Evolutionary conservation across 257 asterid genomes (phyloP).

Genomic region (Solanum bulbocastanum): DNA sequence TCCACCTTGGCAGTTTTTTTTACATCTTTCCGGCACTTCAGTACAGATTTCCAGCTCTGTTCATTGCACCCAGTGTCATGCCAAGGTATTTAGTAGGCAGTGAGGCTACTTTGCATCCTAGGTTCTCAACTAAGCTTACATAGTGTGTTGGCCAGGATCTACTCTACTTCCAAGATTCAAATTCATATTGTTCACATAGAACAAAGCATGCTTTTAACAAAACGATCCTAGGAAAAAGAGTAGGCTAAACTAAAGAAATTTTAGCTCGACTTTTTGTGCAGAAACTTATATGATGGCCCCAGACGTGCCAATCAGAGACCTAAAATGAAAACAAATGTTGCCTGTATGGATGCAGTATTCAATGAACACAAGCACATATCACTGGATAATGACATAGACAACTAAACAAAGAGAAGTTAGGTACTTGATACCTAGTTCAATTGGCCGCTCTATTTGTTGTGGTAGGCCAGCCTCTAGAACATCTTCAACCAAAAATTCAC

Average conservation of each 20-base stretch:
- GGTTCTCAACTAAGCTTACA: background rate
- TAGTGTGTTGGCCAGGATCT: background rate
- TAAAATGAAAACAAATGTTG: background rate
- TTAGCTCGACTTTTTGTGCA: background rate
- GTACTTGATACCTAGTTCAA: constrained; percentile 37
- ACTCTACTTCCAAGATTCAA: background rate
- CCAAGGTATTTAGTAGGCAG: background rate
- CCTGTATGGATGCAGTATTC: background rate
- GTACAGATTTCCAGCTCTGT: background rate
- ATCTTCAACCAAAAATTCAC: constrained; percentile 79
- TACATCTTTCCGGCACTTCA: background rate
- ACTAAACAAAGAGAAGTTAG: background rate
- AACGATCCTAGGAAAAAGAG: background rate
- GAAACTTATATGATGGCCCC: background rate
- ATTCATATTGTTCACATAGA: background rate
- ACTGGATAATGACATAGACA: background rate
- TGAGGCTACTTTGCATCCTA: background rate
- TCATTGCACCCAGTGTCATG: background rate
- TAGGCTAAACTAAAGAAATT: background rate
- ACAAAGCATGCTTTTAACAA: background rate
- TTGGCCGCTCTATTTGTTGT: constrained; percentile 64
- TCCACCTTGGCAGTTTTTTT: background rate
- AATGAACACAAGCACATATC: background rate
- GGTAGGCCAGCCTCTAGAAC: constrained; percentile 86
- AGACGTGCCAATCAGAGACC: background rate